Evolutionary conservation across 2,329 filamentous ascomycete genomes (phyloP), one percentile per base, ranked within the genome.

Genomic region (Venturia aucupariae): DNA sequence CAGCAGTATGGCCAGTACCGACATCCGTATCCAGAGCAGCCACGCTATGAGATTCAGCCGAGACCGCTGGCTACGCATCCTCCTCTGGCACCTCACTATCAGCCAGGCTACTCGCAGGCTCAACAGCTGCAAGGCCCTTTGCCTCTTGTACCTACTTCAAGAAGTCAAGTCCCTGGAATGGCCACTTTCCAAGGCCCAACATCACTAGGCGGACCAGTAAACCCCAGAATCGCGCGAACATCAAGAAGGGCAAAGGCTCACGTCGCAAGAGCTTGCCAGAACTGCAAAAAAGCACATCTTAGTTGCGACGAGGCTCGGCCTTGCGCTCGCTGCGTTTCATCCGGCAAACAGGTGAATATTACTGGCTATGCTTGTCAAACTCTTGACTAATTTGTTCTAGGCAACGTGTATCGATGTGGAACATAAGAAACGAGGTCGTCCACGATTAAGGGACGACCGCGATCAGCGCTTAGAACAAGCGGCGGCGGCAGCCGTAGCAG

Each of bases 201-300:
- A 7, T 65, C 64, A 19, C 41, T 65, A 55, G n/a, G 38, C 32
- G 46, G 30, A 32, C 7, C 60, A 32, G 17, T 32, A 5, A 60
- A 30, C 42, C 10, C 59, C 10, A 19, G 59, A 32, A 35, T 39
- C 22, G 15, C 35, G 27, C 17, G 59, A 42, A 62, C 59, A 32
- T 48, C 64, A 27, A 71, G 75, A 63, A 72, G 75, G 73, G 86
- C 87, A 6, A 91, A 91, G 72, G 88, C 89, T 17, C 90, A 94
- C 77, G 90, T 93, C 63, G 89, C 89, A 61, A 92, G 89, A 42
- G 90, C 90, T 32, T 94, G 90, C 73, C 87, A 93, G 69, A 90
- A 91, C 66, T 94, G 90, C 78, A 93, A 93, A 74, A 86, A 86
- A 74, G 90, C 90, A 44, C 90, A 94, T 82, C 81, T 94, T 68